Conservation (phyloP, 2,329 filamentous ascomycete species). For the Ophiosphaerella herpotricha region DNA sequence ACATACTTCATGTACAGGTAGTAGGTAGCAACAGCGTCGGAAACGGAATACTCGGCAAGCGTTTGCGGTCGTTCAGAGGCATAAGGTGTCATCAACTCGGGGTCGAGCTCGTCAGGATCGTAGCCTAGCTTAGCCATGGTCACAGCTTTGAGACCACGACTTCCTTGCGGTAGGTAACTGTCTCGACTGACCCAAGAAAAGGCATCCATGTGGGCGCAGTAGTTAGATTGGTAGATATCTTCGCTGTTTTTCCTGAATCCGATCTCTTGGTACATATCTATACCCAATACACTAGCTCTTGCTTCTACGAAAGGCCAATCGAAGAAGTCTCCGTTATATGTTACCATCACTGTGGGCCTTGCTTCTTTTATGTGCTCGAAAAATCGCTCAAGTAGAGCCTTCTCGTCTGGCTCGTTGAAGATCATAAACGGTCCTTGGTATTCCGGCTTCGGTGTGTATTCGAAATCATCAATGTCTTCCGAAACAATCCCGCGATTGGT, state of each 20-base stretch:
- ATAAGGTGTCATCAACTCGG: conserved; percentile 91
- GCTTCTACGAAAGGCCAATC: conserved; percentile 99
- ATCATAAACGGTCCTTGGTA: conserved; percentile 96
- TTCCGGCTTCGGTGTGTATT: conserved; percentile 96
- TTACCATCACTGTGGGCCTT: conserved; percentile 93
- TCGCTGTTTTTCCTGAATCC: conserved; percentile 94
- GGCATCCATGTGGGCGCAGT: conserved; percentile 98
- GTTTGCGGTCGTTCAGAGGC: conserved; percentile 90
- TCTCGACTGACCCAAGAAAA: conserved; percentile 99
- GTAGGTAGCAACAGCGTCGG: conserved; percentile 97
- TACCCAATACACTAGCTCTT: conserved; percentile 87
- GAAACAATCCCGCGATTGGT: conserved; percentile 98
- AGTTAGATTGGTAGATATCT: conserved; percentile 93
- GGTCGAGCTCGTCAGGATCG: conserved; percentile 96
- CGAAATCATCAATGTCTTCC: conserved; percentile 95
- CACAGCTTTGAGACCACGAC: conserved; percentile 94
- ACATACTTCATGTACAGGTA: conserved; percentile 99
- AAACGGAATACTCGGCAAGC: conserved; percentile 96
- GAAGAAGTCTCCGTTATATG: conserved; percentile 99
- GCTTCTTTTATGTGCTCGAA: conserved; percentile 96
- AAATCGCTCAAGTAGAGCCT: conserved; percentile 84
- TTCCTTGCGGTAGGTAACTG: conserved; percentile 95
- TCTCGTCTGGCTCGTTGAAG: conserved; percentile 97
- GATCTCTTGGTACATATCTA: conserved; percentile 99
- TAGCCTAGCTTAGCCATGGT: conserved; percentile 98